Evolutionary conservation across 176 grass and related monocot species (phyloP).

Genomic region (Oryza glumipatula): DNA sequence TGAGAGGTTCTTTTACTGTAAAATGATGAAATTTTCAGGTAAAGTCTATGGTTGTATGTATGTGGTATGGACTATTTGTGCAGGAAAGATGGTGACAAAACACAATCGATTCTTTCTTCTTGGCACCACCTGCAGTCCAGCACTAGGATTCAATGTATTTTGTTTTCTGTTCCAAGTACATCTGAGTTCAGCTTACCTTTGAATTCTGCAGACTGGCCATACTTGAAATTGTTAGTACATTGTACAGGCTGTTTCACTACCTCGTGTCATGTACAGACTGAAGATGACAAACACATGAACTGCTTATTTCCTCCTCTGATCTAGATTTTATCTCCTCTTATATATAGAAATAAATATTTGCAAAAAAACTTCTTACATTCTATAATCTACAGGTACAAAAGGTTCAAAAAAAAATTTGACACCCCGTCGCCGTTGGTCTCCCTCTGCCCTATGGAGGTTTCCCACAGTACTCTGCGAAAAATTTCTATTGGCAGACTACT

Average conservation of each 20-base stretch:
- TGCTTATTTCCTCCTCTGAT: conserved; percentile 40
- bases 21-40: conserved; percentile 35
- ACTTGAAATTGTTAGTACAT: conserved; percentile 2
- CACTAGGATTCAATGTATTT: conserved; percentile 28
- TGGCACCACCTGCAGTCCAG: conserved; percentile 25
- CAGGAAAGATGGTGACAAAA: conserved; percentile 41
- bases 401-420: conserved; percentile 5
- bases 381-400: conserved; percentile 70
- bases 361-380: conserved; percentile 67
- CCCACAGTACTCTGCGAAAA: conserved; percentile 31
- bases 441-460: conserved; percentile 12
- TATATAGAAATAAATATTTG: conserved; percentile 70
- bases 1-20: conserved; percentile 28
- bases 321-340: conserved; percentile 57
- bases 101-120: conserved; percentile 21
- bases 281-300: conserved; percentile 35
- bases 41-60: background rate
- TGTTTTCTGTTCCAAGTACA: conserved; percentile 21
- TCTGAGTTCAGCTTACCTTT: conserved; percentile 31
- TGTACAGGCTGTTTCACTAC: conserved; percentile 31
- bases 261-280: conserved; percentile 48
- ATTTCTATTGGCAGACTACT: conserved; percentile 35
- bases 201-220: conserved; percentile 11
- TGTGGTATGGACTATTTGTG: conserved; percentile 43
- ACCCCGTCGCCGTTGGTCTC: conserved; percentile 12